phyloP scores from a whole-genome alignment of 2,329 filamentous ascomycete genomes.

The Talaromyces sp. region DNA sequence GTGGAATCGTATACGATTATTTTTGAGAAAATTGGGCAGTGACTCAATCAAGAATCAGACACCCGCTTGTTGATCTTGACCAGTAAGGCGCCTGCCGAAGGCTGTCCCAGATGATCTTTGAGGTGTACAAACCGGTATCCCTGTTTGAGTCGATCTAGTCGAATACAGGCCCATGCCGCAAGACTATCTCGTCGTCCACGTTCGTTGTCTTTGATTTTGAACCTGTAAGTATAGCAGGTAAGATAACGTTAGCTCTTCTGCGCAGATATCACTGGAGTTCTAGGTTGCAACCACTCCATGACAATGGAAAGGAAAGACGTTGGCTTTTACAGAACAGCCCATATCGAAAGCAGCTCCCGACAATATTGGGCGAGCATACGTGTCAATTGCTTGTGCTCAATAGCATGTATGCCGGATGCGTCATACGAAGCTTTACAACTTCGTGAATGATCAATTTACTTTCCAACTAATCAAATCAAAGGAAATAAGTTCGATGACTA shows the following conservation, averaged over 20 bases:
- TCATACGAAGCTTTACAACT: not conserved
- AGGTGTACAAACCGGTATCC: slow-evolving; percentile 76
- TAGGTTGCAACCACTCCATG: not conserved
- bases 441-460: not conserved
- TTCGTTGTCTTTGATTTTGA: slow-evolving; percentile 85
- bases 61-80: slow-evolving; percentile 63
- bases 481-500: not conserved
- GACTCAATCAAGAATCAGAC: slow-evolving; percentile 8
- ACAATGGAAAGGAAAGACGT: not conserved
- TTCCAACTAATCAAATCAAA: not conserved
- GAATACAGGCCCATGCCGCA: slow-evolving; percentile 82
- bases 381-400: not conserved
- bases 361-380: not conserved
- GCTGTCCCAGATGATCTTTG: slow-evolving; percentile 60
- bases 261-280: not conserved
- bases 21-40: not conserved
- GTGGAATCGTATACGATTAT: not conserved
- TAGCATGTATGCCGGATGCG: not conserved
- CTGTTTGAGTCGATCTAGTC: slow-evolving; percentile 69
- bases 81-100: slow-evolving; percentile 64
- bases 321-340: not conserved
- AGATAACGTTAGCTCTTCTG: not conserved
- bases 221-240: slow-evolving; percentile 37
- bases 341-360: not conserved
- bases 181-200: slow-evolving; percentile 62